Evolutionary conservation across 2,329 filamentous ascomycete species (phyloP), one percentile per base, ranked within the genome.

Genomic region (Neocucurbitaria cava): DNA sequence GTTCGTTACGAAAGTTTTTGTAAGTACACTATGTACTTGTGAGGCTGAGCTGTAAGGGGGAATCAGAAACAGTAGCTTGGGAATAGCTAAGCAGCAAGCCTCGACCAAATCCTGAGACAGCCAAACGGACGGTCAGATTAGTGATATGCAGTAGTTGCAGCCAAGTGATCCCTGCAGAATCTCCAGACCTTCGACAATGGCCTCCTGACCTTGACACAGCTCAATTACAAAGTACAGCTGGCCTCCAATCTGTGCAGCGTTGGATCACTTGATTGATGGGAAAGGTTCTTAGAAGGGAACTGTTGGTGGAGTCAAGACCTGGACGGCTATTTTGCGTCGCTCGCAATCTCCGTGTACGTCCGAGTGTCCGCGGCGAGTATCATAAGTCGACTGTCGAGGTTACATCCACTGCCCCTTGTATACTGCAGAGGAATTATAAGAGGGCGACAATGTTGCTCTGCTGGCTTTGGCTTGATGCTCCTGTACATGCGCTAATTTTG

Each of bases 61-160:
- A 33, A 41, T 46, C 40, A 38, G 26, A 49, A 46, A 21, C 30
- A 46, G 38, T 45, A 26, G 46, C 43, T 46, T 44, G 43, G 42
- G 43, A 28, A 36, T 39, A 41, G 49, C 46, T 46, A 52, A 58
- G 58, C 50, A 54, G 17, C 45, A 36, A 43, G 47, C 39, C 52
- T 58, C 49, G 55, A 53, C 49, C 49, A 36, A 31, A 41, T 36
- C n/a, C 43, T 46, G 55, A 52, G 52, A 38, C 30, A 30, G 26
- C 13, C 39, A 49, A 30, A 17, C 43, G 23, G 28, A 38, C 36
- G 44, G 50, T 49, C 24, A 33, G 46, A 49, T 40, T 49, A 35
- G 33, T 40, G 36, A 36, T 41, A 44, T 44, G 41, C 42, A 42
- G 38, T 31, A 46, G 48, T 31, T 40, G 43, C 35, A 49, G 41